phyloP scores from a whole-genome alignment of 1,284 basidiomycete genomes.

The Phylloporus sp. region DNA sequence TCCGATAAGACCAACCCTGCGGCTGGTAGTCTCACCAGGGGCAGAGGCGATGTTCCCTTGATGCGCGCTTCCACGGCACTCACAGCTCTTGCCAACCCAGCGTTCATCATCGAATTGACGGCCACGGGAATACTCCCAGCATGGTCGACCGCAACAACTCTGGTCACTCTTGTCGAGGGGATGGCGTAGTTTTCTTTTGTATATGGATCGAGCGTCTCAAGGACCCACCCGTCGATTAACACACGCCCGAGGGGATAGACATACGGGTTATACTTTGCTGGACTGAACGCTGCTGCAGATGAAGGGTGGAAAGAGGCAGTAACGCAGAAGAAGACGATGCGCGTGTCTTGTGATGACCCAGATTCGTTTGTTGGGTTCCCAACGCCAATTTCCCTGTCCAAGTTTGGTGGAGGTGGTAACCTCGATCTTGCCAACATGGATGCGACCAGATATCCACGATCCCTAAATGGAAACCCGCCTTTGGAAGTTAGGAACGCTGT shows the following conservation, averaged over 20 bases:
- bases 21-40: constrained; percentile 69
- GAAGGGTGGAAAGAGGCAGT: constrained; percentile 77
- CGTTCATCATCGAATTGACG: constrained; percentile 89
- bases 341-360: constrained; percentile 33
- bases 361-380: constrained; percentile 25
- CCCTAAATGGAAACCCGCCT: constrained; percentile 89
- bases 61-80: constrained; percentile 73
- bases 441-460: constrained; percentile 85
- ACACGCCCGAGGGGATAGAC: constrained; percentile 79
- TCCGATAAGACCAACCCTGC: constrained; percentile 60
- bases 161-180: constrained; percentile 90
- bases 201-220: constrained; percentile 97
- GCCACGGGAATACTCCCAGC: constrained; percentile 86
- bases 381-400: constrained; percentile 34
- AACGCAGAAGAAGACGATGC: constrained; percentile 74
- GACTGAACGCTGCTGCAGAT: constrained; percentile 57
- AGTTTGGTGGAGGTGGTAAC: constrained; percentile 41
- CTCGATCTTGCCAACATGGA: constrained; percentile 72
- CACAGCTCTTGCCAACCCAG: constrained; percentile 70
- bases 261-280: constrained; percentile 80
- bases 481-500: constrained; percentile 74
- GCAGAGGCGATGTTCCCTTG: constrained; percentile 63
- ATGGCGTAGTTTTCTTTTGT: constrained; percentile 95
- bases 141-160: constrained; percentile 89
- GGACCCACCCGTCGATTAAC: constrained; percentile 93